Evolutionary conservation across 139 green algal species (phyloP).

Genomic region (Ulvella scutata): DNA sequence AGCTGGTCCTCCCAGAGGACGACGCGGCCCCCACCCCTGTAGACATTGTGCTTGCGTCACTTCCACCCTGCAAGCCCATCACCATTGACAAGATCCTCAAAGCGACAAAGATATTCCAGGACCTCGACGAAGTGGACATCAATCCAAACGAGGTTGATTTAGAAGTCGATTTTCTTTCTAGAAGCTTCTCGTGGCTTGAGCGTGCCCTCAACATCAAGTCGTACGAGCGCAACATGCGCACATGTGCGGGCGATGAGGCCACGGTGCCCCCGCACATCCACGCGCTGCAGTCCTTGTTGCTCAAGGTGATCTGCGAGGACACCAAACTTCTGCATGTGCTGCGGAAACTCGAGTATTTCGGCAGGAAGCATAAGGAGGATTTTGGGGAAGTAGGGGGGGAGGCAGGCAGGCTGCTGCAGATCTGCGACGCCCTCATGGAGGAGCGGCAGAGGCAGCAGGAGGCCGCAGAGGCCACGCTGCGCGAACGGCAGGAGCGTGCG

Average conservation of each 20-base stretch:
- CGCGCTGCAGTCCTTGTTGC: not conserved
- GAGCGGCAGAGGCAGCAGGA: not conserved
- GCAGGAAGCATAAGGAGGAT: not conserved
- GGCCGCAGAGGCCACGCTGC: not conserved
- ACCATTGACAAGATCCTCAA: not conserved
- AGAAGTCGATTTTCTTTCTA: not conserved
- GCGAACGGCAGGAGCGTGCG: not conserved
- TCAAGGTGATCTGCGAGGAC: not conserved
- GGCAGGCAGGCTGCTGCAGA: not conserved
- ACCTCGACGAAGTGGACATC: not conserved
- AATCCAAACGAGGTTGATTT: not conserved
- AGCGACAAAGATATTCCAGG: not conserved
- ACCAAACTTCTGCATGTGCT: not conserved
- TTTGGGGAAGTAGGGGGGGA: not conserved
- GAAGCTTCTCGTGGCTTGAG: not conserved
- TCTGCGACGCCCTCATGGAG: not conserved
- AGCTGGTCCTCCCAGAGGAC: not conserved
- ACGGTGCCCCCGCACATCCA: not conserved
- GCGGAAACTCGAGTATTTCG: not conserved
- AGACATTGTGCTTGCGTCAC: not conserved
- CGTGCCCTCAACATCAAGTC: not conserved
- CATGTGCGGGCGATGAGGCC: not conserved
- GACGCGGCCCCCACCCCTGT: not conserved
- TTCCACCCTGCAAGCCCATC: not conserved
- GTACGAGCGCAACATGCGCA: not conserved